Evolutionary conservation across 768 basidiomycete species (phyloP).

Genomic region (Dacryopinax primogenitus): DNA sequence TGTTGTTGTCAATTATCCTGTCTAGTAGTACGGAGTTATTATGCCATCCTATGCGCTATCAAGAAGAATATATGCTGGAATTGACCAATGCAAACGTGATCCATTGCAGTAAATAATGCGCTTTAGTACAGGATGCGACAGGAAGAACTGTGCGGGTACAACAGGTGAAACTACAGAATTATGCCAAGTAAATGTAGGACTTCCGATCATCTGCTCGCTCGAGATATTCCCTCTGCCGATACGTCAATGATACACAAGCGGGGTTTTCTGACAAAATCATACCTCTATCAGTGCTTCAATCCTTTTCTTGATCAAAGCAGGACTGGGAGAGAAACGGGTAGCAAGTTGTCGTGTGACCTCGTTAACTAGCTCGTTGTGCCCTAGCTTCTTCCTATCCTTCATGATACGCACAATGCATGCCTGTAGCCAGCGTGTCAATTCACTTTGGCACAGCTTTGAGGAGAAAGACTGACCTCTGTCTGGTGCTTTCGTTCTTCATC

Average conservation of each 20-base stretch:
- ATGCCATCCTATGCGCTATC: not conserved
- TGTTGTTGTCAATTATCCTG: not conserved
- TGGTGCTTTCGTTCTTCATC: conserved; percentile 86
- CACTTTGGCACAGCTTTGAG: not conserved
- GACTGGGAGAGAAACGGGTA: conserved; percentile 73
- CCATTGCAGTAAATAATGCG: not conserved
- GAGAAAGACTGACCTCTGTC: conserved; percentile 52
- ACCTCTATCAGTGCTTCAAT: conserved; percentile 92
- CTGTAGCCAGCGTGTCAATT: conserved; percentile 31
- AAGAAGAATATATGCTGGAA: not conserved
- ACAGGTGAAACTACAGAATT: not conserved
- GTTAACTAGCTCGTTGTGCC: conserved; percentile 75
- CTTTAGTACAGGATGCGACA: conserved; percentile 1
- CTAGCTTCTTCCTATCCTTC: conserved; percentile 87
- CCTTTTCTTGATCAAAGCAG: conserved; percentile 77
- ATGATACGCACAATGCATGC: conserved; percentile 95
- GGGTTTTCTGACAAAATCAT: conserved; percentile 19
- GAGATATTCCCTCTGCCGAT: conserved; percentile 76
- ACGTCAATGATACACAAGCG: conserved; percentile 9
- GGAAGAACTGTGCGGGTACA: not conserved
- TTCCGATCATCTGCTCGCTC: conserved; percentile 78
- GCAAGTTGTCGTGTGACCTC: conserved; percentile 83
- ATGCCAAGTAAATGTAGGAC: conserved; percentile 68
- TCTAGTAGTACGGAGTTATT: not conserved
- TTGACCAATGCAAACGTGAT: not conserved